phyloP scores from a whole-genome alignment of 108 stramenopile species.

The Stephanodiscus minutulus region DNA sequence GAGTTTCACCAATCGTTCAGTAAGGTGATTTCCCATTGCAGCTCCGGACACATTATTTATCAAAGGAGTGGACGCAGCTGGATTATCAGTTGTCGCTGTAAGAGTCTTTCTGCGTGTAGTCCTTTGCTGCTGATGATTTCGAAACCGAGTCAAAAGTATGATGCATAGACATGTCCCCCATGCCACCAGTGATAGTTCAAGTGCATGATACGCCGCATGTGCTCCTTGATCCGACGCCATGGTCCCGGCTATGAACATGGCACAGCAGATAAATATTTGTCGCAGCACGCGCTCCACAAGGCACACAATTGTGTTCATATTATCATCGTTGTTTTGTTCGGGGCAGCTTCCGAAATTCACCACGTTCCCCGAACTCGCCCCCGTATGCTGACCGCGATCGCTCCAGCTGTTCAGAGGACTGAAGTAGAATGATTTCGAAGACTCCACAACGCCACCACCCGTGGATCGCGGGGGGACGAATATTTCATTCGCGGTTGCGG shows the following conservation, averaged over 20 bases:
- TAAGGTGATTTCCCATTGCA: neutral
- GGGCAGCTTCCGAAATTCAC: neutral
- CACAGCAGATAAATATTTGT: slow-evolving; percentile 19
- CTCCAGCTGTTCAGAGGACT: slow-evolving; percentile 4
- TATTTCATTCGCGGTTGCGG: neutral
- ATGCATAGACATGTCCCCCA: slow-evolving; percentile 74
- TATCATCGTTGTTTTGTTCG: neutral
- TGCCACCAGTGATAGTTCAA: slow-evolving; percentile 55
- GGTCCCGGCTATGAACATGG: slow-evolving; percentile 33
- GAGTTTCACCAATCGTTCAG: neutral
- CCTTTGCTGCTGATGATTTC: slow-evolving; percentile 7
- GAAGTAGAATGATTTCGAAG: neutral
- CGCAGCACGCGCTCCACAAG: slow-evolving; percentile 19
- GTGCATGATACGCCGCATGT: slow-evolving; percentile 14
- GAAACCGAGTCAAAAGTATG: slow-evolving; percentile 34
- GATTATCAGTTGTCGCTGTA: neutral
- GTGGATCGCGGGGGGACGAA: neutral
- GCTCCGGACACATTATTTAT: neutral
- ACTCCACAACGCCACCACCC: neutral
- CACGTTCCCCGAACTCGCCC: neutral
- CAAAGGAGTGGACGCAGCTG: neutral
- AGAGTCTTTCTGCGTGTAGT: neutral
- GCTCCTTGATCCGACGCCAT: slow-evolving; percentile 6
- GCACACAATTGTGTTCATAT: slow-evolving; percentile 2
- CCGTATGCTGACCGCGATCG: neutral